Conservation (phyloP, 2,329 filamentous ascomycete species). For the Botrytis medusae region DNA sequence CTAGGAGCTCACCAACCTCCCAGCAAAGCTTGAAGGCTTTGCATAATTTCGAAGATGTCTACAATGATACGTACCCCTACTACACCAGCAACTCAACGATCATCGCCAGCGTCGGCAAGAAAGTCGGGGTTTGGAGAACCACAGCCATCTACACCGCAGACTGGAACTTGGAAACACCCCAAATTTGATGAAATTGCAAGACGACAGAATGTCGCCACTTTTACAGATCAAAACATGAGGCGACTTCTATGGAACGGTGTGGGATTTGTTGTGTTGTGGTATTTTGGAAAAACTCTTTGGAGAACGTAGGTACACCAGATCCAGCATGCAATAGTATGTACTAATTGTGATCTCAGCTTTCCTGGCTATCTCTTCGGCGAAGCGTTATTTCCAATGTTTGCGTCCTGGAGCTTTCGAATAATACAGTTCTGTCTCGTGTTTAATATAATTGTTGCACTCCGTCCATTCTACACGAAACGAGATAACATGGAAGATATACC, state of each 20-base stretch:
- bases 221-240: slow-evolving; percentile 73
- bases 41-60: slow-evolving; percentile 27
- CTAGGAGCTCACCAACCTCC: background rate
- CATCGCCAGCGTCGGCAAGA: slow-evolving; percentile 3
- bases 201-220: slow-evolving; percentile 74
- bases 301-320: slow-evolving; percentile 28
- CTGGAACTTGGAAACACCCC: slow-evolving; percentile 90
- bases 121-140: slow-evolving; percentile 7
- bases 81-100: slow-evolving; percentile 29
- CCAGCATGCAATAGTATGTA: background rate
- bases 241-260: slow-evolving; percentile 67
- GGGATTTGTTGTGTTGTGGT: slow-evolving; percentile 52
- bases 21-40: background rate
- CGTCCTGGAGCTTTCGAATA: slow-evolving; percentile 43
- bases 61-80: slow-evolving; percentile 32
- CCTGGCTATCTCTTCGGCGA: slow-evolving; percentile 33
- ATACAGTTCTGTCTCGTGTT: slow-evolving; percentile 60
- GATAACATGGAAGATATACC: slow-evolving; percentile 88
- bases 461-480: slow-evolving; percentile 68
- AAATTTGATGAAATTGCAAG: slow-evolving; percentile 81
- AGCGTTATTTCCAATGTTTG: slow-evolving; percentile 32
- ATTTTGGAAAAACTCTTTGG: slow-evolving; percentile 43
- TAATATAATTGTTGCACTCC: slow-evolving; percentile 70
- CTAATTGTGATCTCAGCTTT: slow-evolving; percentile 33
- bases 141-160: slow-evolving; percentile 23